A percentile compares a stretch with the other conserved stretches of the same genome.
These are phyloP conservation scores for Cladobotryum protrusum DNA, from an alignment of 2,329 filamentous ascomycete species.

Conservation along the genomic window DNA sequence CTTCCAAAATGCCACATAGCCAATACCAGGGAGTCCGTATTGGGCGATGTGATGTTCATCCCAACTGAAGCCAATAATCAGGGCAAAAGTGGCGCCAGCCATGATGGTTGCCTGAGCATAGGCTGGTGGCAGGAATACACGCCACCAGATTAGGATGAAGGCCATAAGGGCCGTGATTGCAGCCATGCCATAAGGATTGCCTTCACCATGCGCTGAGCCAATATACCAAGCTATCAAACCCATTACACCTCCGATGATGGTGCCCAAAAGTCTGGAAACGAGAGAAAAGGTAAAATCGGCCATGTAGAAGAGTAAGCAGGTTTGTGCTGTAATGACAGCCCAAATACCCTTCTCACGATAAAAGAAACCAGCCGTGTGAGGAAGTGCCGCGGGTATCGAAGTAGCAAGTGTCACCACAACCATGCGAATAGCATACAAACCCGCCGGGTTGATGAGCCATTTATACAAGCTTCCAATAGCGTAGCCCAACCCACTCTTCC, in stretches of 20 bases:
- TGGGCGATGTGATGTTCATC: constrained; percentile 34
- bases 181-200: constrained; percentile 44
- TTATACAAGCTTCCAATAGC: constrained; percentile 26
- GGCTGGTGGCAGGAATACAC: constrained; percentile 26
- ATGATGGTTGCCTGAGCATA: constrained; percentile 27
- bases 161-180: constrained; percentile 37
- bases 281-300: constrained; percentile 44
- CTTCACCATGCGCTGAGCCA: constrained; percentile 39
- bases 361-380: constrained; percentile 40
- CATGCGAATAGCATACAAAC: constrained; percentile 42
- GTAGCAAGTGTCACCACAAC: constrained; percentile 40
- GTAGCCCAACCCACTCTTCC: constrained; percentile 16
- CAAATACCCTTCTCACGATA: constrained; percentile 47
- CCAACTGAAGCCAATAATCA: constrained; percentile 43
- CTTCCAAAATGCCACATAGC: constrained; percentile 44
- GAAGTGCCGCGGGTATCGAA: constrained; percentile 36
- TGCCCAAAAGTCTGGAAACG: constrained; percentile 34
- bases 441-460: constrained; percentile 38
- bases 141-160: constrained; percentile 29
- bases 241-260: constrained; percentile 40
- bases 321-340: constrained; percentile 47
- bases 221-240: constrained; percentile 46
- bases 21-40: constrained; percentile 41
- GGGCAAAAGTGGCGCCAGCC: constrained; percentile 31
- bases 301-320: constrained; percentile 41